Base-by-base conservation (phyloP, 139 green algal genomes). In the Micromonas pusilla region DNA sequence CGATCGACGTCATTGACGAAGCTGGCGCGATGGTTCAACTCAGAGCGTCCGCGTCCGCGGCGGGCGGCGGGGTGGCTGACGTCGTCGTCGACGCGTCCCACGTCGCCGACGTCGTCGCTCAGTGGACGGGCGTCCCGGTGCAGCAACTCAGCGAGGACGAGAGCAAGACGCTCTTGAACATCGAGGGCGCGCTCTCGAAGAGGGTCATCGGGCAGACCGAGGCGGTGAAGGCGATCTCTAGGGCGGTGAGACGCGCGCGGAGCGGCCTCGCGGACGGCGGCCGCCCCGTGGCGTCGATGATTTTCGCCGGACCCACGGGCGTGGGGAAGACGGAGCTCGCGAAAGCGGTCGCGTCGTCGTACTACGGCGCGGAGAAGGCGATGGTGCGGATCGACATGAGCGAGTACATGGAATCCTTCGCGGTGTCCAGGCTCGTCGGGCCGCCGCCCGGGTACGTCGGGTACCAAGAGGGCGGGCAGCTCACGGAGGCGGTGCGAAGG, bases 221-320 rank as follows among this genome's bases (percentile, higher is more conserved):
- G 2, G 89, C 88, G 0, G 81, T 92, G 52, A n/a, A 57, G 0
- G 88, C 87, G 21, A 84, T 93, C 31, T 72, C 83, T 0, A 68
- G 83, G 13, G 86, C 90, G 0, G 82, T 92, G 32, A 57, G 78
- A 85, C 93, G 85, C 77, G 90, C 71, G 30, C 83, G 89, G 2
- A 87, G 87, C 0, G 91, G 91, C 3, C 82, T 96, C 0, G 36
- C 38, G 13, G 78, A 82, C 26, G 63, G 85, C 0, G 66, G 80
- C 39, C 85, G 68, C 70, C 80, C 84, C 16, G 66, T 80, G 0
- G 81, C 65, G 3, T 86, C 72, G 72, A 95, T 97, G 83, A 83
- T 97, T 30, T 98, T 97, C 84, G 82, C 92, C 52, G 93, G 92
- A 16, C 93, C 92, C 23, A 81, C 91, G 16, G 91, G 91, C n/a